phyloP scores from a whole-genome alignment of 129 eudicot species.

The Flaveria trinervia region DNA sequence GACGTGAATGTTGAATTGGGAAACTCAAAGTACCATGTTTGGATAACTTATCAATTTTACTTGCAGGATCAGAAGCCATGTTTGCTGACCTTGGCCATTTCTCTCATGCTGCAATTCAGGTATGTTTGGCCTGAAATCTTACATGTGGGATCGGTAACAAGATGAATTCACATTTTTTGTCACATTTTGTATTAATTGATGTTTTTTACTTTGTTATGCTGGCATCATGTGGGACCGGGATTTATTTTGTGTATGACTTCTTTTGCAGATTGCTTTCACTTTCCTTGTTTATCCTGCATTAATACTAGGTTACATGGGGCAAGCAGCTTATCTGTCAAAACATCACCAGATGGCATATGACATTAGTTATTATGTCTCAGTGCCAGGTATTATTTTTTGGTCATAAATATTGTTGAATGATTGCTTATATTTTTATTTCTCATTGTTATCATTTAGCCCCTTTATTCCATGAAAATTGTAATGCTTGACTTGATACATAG shows the following conservation, averaged over 20 bases:
- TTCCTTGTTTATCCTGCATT: constrained; percentile 79
- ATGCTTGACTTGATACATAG: not conserved
- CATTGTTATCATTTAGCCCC: not conserved
- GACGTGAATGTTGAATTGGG: not conserved
- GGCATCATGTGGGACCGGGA: not conserved
- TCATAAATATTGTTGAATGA: not conserved
- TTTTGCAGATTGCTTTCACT: constrained; percentile 64
- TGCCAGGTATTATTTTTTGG: constrained; percentile 64
- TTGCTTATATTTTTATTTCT: not conserved
- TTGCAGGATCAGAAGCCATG: constrained; percentile 97
- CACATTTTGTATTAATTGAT: not conserved
- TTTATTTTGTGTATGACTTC: not conserved
- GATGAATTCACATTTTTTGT: not conserved
- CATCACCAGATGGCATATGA: constrained; percentile 53
- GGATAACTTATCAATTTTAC: constrained; percentile 13
- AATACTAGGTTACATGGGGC: constrained; percentile 80
- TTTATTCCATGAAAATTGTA: not conserved
- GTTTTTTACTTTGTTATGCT: not conserved
- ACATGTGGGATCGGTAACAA: not conserved
- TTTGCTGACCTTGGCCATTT: constrained; percentile 99
- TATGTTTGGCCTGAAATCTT: constrained; percentile 28
- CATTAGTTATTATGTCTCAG: constrained; percentile 71
- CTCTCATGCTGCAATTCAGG: constrained; percentile 93
- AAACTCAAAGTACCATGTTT: not conserved
- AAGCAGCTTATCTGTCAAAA: constrained; percentile 78